Evolutionary conservation across 495 filamentous ascomycete species (phyloP), one percentile per base, ranked within the genome.

Genomic region (Tuber calosporum): DNA sequence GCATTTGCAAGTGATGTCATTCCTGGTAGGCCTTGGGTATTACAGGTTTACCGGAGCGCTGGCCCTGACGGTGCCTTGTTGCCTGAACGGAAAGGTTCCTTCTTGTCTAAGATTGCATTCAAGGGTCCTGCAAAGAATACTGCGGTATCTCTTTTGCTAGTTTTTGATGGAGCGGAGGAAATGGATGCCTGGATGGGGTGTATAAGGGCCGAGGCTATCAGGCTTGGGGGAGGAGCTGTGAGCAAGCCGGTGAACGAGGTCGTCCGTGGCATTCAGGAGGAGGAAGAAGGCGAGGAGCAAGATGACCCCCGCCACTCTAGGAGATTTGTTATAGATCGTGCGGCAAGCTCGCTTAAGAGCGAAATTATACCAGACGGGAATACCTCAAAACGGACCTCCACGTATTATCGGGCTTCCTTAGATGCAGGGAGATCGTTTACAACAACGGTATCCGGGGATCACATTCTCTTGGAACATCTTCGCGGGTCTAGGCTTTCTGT

Each of bases 1-100:
- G 95, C 95, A 30, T 99, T 96, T 84, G 95, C 91, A 0, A 97
- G 90, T 77, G 95, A 99, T 83, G 88, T 91, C 4, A 95, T 99
- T 75, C 93, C 94, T 0, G 95, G 95, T 37, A 90, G 90, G 74
- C 95, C 94, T 77, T 97, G 90, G 88, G 95, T 99, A 2, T 80
- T 99, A 69, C 95, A 97, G 79, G 87, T 98, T 20, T 92, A 91
- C n/a, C 90, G 94, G 68, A 86, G 87, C 30, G 87, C 86, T 7
- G 88, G 90, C 30, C 85, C 88, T 15, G 90, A 95, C 40, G 86
- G 86, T 34, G 81, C 82, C n/a, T 83, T 85, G 8, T 75, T 84
- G 17, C 81, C 83, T 4, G 85, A 87, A 3, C 87, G 87, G 72
- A 77, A 66, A 17, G 74, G 74, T 7, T 89, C 89, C n/a, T 83